Evolutionary conservation across 2,329 filamentous ascomycete species (phyloP), one percentile per base, ranked within the genome.

Genomic region (Bipolaris cookei): DNA sequence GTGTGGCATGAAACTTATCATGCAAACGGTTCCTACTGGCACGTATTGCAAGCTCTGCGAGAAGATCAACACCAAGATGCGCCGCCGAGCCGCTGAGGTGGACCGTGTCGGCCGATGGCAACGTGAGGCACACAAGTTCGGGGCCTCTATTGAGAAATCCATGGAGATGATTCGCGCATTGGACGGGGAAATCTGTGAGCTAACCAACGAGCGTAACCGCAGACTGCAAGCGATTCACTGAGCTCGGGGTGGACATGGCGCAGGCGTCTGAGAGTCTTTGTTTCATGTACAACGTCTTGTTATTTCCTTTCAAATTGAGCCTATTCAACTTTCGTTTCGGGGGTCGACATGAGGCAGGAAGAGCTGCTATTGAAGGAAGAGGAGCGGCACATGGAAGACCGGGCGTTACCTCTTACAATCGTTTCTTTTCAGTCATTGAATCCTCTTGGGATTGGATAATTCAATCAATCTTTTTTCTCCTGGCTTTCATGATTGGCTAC

Each of bases 1-100:
- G 35, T 98, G 94, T 79, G 94, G 94, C 61, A 89, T 97, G 80
- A 96, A 92, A 80, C 86, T 97, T 63, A 88, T 97, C 73, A 92
- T 90, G 81, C 81, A 86, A 67, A 93, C 91, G 23, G 82, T 86
- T 63, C 81, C 82, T 57, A 82, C 89, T 51, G 68, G 76, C 41
- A 85, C 85, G 53, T 85, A 86, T 69, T 98, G 94, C 83, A 91
- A 90, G 75, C 83, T 92, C 62, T 98, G 94, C 80, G 88, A 92
- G 71, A 92, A 95, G 79, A 92, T 93, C 66, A 89, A 92, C 72
- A 93, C 90, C 78, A 97, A 97, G 80, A 80, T 85, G 72, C 87
- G 91, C 54, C 88, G 90, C 62, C 85, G 88, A 71, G 81, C 82
- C 72, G 91, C 92, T 79, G 91, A 96, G 82, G 75, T 83, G 44